These are phyloP conservation scores for Russula lepida DNA, from an alignment of 768 basidiomycete species.

Conservation along the genomic window DNA sequence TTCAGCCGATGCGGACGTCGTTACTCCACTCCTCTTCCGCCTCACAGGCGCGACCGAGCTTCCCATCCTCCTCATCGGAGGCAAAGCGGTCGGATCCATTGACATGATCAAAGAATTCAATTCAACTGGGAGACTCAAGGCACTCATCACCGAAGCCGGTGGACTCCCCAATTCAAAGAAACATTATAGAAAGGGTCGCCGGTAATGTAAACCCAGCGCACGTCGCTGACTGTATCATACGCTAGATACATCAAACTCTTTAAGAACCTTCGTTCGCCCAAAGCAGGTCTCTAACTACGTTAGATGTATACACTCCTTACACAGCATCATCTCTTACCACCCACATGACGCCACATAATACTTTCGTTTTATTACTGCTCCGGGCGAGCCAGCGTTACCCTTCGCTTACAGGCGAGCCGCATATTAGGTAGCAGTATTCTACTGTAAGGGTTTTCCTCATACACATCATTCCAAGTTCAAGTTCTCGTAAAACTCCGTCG, in stretches of 20 bases:
- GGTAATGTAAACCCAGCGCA: conserved; percentile 1
- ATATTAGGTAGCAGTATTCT: neutral
- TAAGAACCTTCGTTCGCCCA: neutral
- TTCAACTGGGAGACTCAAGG: conserved; percentile 43
- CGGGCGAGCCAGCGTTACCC: neutral
- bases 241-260: conserved; percentile 3
- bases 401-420: neutral
- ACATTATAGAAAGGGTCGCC: conserved; percentile 30
- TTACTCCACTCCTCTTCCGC: conserved; percentile 53
- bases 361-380: neutral
- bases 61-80: conserved; percentile 64
- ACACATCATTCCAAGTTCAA: neutral
- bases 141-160: conserved; percentile 46
- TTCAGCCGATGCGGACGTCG: conserved; percentile 52
- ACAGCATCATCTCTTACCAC: neutral
- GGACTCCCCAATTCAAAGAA: conserved; percentile 46
- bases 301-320: neutral
- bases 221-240: conserved; percentile 3
- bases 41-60: conserved; percentile 47
- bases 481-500: neutral
- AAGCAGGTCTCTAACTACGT: neutral
- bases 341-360: neutral
- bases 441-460: neutral
- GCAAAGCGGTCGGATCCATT: conserved; percentile 45
- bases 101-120: conserved; percentile 44